Evolutionary conservation across 441 rosid species (phyloP), one percentile per base, ranked within the genome.

Genomic region (Geranium incanum): DNA sequence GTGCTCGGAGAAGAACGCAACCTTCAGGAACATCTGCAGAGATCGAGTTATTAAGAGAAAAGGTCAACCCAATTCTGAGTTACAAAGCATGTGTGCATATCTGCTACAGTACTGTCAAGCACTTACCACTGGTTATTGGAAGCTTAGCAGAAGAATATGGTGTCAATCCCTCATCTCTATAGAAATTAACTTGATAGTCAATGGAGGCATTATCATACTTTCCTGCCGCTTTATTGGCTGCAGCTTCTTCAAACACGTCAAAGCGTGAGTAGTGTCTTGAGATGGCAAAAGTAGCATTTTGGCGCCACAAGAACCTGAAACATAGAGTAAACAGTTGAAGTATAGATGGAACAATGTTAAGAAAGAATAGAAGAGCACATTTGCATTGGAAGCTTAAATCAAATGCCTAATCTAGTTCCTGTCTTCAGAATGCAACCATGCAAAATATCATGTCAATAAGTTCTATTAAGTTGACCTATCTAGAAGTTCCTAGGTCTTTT

Each of bases 21-120:
- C 97, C 97, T 81, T 92, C 97, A 16, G 97, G 97, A 80, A 92
- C 97, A 84, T 92, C 97, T 89, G 88, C 75, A 78, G 63, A 69
- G 75, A 72, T 63, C 8, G 71, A 64, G 60, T 41, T 70, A 80
- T 39, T 19, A 68, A 72, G 48, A 68, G 66, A 23, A 70, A 68
- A 72, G 43, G 19, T 52, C 66, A 67, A 36, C 60, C 18, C 60
- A n/a, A 15, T 13, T 52, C 60, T 52, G 19, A 52, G 18, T 48
- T 48, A 13, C 57, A 48, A 9, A 48, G 8, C 60, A 52, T 13
- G 60, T 52, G 15, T 52, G 18, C 60, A 52, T 13, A 21, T 52
- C 5, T 52, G 18, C 60, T 4, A 52, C 5, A 72, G 66, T 43
- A 43, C 43, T 1, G 6, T 43, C 13, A 36, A 66, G n/a, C 73